Evolutionary conservation across 2,329 filamentous ascomycete species (phyloP), one percentile per base, ranked within the genome.

Genomic region (Talaromyces funiculosus): DNA sequence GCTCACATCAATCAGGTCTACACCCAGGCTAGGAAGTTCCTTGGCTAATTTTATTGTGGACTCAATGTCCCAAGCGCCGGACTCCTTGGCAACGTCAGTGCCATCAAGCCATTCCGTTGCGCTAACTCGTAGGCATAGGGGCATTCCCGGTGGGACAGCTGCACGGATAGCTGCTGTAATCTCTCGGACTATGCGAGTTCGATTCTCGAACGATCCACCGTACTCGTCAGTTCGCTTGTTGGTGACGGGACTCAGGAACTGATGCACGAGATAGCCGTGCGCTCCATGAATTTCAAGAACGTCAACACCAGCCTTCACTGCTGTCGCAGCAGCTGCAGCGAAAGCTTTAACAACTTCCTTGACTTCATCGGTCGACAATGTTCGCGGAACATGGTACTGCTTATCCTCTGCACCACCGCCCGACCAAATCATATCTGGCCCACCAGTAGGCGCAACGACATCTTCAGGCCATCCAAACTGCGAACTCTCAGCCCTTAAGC

Each of bases 241-340:
- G 22, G 81, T 81, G 1, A 83, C 82, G 0, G 89, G 89, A 1
- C 84, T 86, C 4, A 91, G 63, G 77, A 93, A 93, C 6, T 79
- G 72, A 67, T 87, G 84, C 1, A 92, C 74, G 0, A 94, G 81
- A 69, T 92, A 93, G 1, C 90, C 90, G 69, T 93, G 90, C 0
- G 89, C 90, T 62, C 81, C 83, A 75, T 93, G 90, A 37, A 94
- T 83, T 72, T 94, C 90, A 62, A 94, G 87, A 4, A 86, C 81
- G 70, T 95, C 90, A 56, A 92, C 83, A 0, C 90, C 90, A 3
- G 86, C 87, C 65, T 84, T 77, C 2, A 91, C 77, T 0, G 90
- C 82, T 20, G 86, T 75, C 62, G 76, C 75, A 0, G 85, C 83
- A 3, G 83, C 79, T 7, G 80, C 81, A 4, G 78, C 83, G 73